Evolutionary conservation across 2,329 filamentous ascomycete genomes (phyloP).

Genomic region (Dactylellina parvicollis): DNA sequence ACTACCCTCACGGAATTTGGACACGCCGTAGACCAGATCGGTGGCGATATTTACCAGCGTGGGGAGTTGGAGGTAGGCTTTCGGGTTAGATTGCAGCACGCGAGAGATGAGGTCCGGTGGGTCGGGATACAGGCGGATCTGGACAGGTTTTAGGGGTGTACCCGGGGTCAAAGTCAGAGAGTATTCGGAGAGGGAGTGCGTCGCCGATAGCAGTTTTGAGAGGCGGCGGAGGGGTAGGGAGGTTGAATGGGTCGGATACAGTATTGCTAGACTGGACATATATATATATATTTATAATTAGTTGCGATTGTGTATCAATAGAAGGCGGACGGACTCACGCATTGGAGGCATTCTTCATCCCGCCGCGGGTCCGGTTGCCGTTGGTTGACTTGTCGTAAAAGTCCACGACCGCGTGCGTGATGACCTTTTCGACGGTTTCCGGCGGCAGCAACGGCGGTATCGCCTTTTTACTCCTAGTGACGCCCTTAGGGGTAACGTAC

Average conservation of each 20-base stretch:
- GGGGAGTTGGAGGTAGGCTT: constrained; percentile 78
- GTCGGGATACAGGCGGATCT: constrained; percentile 79
- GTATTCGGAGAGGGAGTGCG: constrained; percentile 79
- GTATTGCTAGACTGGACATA: constrained; percentile 54
- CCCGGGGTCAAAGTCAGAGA: constrained; percentile 80
- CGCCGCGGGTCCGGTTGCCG: constrained; percentile 78
- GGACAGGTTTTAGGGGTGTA: constrained; percentile 80
- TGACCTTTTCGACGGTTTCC: constrained; percentile 71
- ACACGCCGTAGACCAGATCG: constrained; percentile 72
- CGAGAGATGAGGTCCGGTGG: constrained; percentile 77
- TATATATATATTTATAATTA: constrained; percentile 14
- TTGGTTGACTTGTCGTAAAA: constrained; percentile 83
- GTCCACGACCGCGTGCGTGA: constrained; percentile 67
- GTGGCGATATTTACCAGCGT: constrained; percentile 76
- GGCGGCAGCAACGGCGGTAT: constrained; percentile 64
- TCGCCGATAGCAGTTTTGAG: constrained; percentile 75
- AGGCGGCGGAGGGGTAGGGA: constrained; percentile 68
- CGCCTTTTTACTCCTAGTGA: constrained; percentile 2
- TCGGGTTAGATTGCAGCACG: constrained; percentile 78
- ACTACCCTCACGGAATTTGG: constrained; percentile 60
- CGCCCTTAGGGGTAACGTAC: constrained; percentile 64
- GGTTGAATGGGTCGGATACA: constrained; percentile 57
- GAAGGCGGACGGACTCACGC: constrained; percentile 68
- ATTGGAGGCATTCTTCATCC: constrained; percentile 79
- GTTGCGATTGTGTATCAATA: not conserved